phyloP scores from a whole-genome alignment of 768 basidiomycete species.

The Pleurotus sapidus region DNA sequence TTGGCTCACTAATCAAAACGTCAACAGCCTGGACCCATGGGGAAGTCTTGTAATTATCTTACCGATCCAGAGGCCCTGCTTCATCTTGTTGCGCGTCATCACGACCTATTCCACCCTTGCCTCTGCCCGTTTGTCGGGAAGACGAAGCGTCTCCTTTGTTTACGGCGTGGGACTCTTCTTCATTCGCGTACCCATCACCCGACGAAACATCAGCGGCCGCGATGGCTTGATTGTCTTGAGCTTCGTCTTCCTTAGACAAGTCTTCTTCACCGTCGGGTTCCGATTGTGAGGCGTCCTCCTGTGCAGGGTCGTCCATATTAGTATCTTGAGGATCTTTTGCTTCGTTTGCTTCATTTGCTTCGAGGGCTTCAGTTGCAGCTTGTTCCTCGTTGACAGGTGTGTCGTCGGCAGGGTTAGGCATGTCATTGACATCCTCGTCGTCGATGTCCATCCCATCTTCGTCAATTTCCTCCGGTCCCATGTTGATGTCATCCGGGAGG shows the following conservation, averaged over 20 bases:
- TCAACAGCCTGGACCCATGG: too few species aligned
- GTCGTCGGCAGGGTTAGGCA: conserved; percentile 8
- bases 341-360: conserved; percentile 28
- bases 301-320: conserved; percentile 17
- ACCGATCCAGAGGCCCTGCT: conserved; percentile 29
- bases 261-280: conserved; percentile 22
- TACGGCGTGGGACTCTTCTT: conserved; percentile 12
- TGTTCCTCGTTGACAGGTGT: conserved; percentile 16
- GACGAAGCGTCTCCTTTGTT: conserved; percentile 1
- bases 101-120: conserved; percentile 21
- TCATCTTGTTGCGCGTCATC: conserved; percentile 25
- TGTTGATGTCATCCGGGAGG: conserved; percentile 82
- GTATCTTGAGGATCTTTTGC: conserved; percentile 17
- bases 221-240: conserved; percentile 29
- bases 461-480: conserved; percentile 41
- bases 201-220: conserved; percentile 41
- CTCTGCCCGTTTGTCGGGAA: conserved; percentile 22
- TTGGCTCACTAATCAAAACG: neutral
- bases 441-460: conserved; percentile 32
- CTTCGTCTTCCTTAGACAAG: conserved; percentile 16
- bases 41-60: conserved; percentile 10
- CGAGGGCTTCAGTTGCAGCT: conserved; percentile 20
- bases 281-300: conserved; percentile 14
- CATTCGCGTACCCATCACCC: conserved; percentile 36
- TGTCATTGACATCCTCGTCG: conserved; percentile 12